phyloP scores from a whole-genome alignment of 352 stramenopile genomes.

The Globisporangium nodosum region DNA sequence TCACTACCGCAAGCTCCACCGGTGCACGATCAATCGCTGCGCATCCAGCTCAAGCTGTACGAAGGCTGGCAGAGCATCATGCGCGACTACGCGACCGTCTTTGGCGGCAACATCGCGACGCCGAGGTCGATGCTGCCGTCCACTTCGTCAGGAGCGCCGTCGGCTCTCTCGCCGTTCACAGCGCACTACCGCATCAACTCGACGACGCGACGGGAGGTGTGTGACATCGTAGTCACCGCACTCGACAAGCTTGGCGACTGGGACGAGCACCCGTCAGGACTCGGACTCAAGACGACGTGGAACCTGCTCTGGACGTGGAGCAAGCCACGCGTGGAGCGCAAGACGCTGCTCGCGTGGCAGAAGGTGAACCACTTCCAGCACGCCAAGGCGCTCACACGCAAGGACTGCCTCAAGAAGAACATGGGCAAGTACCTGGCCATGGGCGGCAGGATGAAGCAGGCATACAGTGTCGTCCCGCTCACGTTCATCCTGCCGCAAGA shows the following conservation, averaged over 20 bases:
- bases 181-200: conserved; percentile 84
- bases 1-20: conserved; percentile 1
- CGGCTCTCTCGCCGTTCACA: conserved; percentile 28
- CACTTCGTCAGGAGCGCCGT: conserved; percentile 20
- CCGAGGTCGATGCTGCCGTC: conserved; percentile 27
- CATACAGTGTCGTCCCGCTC: conserved; percentile 88
- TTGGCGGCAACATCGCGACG: conserved; percentile 36
- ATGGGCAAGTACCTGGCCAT: conserved; percentile 57
- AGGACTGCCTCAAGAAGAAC: conserved; percentile 92
- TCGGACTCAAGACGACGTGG: conserved; percentile 88
- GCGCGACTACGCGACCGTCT: conserved; percentile 82
- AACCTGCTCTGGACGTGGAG: conserved; percentile 91
- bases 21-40: conserved; percentile 41
- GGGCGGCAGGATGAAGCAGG: conserved; percentile 42
- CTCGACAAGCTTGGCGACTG: conserved; percentile 53
- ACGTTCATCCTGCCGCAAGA: conserved; percentile 94
- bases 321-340: conserved; percentile 76
- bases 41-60: conserved; percentile 75
- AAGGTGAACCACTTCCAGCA: conserved; percentile 94
- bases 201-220: conserved; percentile 67
- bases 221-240: conserved; percentile 69
- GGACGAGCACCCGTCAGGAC: conserved; percentile 68
- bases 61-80: conserved; percentile 82
- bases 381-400: conserved; percentile 88
- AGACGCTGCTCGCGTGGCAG: conserved; percentile 88